These are phyloP conservation scores for Ambrosia trifida DNA, from an alignment of 129 eudicot species.

Conservation along the genomic window DNA sequence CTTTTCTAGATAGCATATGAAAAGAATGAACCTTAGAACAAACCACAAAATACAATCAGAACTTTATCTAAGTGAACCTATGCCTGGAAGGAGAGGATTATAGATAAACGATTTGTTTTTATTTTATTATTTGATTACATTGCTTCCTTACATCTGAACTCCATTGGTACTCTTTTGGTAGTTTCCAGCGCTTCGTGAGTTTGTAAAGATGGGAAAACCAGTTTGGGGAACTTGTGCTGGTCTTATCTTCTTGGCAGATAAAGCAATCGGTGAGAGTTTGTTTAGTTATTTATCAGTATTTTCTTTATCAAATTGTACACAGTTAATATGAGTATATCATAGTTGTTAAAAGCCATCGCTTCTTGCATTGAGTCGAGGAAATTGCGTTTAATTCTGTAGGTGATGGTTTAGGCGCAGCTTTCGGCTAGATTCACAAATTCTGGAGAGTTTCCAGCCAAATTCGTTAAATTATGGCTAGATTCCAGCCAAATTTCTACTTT, in stretches of 20 bases:
- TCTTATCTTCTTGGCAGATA: slow-evolving; percentile 85
- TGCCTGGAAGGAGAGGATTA: slow-evolving; percentile 15
- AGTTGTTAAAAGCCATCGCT: no score
- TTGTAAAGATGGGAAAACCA: slow-evolving; percentile 94
- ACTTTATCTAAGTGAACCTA: not conserved
- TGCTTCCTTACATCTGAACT: not conserved
- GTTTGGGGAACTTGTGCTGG: slow-evolving; percentile 99
- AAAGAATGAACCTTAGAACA: slow-evolving; percentile 5
- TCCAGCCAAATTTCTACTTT: no score
- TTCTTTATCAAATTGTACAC: not conserved
- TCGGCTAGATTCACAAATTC: no score
- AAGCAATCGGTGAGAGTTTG: slow-evolving; percentile 59
- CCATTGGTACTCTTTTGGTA: slow-evolving; percentile 30
- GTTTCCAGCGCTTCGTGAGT: slow-evolving; percentile 96
- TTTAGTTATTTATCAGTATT: not conserved
- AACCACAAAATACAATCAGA: not conserved
- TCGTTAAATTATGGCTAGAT: no score
- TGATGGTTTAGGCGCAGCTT: no score
- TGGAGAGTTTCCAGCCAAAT: no score
- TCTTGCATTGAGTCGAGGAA: no score
- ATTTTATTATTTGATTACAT: not conserved
- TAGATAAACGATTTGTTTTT: not conserved
- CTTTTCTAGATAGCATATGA: not conserved
- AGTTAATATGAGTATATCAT: not conserved
- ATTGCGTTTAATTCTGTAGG: no score